Conservation (phyloP, 768 basidiomycete genomes). For the Boletus reticuloceps region DNA sequence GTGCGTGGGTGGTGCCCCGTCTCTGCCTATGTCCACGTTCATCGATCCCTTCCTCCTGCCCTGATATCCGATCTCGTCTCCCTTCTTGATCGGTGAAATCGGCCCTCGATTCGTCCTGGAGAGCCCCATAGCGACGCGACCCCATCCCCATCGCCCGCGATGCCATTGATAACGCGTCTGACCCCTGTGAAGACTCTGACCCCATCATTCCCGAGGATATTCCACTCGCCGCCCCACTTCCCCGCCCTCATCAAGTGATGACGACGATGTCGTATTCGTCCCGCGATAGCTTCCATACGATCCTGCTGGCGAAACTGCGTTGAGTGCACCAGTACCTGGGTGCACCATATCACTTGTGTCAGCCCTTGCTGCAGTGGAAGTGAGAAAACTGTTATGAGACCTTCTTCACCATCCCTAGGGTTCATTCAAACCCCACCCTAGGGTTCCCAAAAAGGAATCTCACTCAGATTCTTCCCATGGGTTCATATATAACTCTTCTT, state of each 20-base stretch:
- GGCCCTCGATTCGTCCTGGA: background rate
- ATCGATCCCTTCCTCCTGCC: background rate
- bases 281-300: conserved; percentile 24
- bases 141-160: background rate
- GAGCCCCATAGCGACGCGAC: background rate
- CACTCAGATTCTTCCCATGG: no score
- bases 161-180: background rate
- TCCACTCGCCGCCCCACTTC: conserved; percentile 10
- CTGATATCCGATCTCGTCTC: background rate
- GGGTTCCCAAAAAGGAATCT: no score
- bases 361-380: conserved; percentile 4
- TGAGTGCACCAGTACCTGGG: conserved; percentile 17
- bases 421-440: no score
- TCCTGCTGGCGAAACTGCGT: conserved; percentile 19
- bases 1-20: conserved; percentile 9
- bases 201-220: conserved; percentile 13
- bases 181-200: conserved; percentile 8
- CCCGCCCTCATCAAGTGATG: conserved; percentile 20
- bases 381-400: background rate
- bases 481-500: no score
- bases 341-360: background rate
- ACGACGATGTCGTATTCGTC: conserved; percentile 19
- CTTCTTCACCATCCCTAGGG: no score
- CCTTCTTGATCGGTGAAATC: conserved; percentile 1
- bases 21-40: background rate